Percentiles rank a stretch among this genome's conserved stretches.
These are phyloP conservation scores for Mycena vulgaris DNA, from an alignment of 768 basidiomycete genomes.

Conservation along the genomic window DNA sequence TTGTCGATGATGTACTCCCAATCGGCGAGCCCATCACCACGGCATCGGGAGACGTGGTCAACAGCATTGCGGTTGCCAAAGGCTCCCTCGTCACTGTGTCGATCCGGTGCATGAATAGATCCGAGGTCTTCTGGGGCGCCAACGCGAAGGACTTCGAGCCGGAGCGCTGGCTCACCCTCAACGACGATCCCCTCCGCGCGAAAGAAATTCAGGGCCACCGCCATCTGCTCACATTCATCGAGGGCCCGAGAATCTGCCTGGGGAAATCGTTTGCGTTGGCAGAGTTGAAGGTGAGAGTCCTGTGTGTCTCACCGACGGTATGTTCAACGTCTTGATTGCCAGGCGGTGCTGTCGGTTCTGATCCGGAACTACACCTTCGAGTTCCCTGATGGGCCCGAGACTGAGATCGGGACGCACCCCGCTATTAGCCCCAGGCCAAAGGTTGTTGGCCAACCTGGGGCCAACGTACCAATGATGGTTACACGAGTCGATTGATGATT, in stretches of 20 bases:
- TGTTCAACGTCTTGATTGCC: background rate
- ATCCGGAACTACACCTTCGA: conserved; percentile 48
- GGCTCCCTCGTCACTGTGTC: conserved; percentile 59
- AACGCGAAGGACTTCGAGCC: conserved; percentile 61
- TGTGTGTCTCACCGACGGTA: background rate
- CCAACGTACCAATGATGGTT: conserved; percentile 23
- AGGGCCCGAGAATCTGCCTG: conserved; percentile 62
- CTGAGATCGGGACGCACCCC: conserved; percentile 41
- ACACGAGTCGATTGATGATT: conserved; percentile 12
- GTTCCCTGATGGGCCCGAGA: conserved; percentile 46
- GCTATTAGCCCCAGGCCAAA: conserved; percentile 37
- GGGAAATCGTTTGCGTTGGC: conserved; percentile 61
- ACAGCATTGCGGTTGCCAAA: conserved; percentile 54
- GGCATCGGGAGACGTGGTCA: conserved; percentile 46
- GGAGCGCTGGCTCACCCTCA: conserved; percentile 57
- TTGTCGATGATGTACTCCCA: conserved; percentile 56
- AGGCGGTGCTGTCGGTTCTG: conserved; percentile 49
- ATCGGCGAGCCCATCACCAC: conserved; percentile 51
- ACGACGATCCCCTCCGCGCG: conserved; percentile 43
- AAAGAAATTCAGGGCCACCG: conserved; percentile 54
- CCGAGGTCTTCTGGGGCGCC: conserved; percentile 59
- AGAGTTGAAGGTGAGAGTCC: conserved; percentile 34
- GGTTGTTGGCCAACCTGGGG: conserved; percentile 32
- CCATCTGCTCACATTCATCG: conserved; percentile 61
- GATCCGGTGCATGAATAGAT: conserved; percentile 59